These are phyloP conservation scores for Artemisia annua DNA, from an alignment of 129 eudicot genomes.

Conservation along the genomic window DNA sequence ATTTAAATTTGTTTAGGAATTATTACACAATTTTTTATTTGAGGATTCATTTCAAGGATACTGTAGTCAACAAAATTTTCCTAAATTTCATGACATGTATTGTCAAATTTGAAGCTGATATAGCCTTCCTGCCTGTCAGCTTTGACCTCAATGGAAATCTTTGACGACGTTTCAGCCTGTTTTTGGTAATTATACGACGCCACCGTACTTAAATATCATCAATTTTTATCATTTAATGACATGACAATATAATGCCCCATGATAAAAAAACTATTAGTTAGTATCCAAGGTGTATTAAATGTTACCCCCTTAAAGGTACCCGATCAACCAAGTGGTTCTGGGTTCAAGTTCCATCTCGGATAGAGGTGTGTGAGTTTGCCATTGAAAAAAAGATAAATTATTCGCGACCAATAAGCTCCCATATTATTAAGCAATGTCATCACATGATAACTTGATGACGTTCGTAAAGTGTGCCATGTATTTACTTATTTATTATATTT, in stretches of 20 bases:
- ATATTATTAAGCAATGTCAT: neutral
- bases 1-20: slow-evolving; percentile 5
- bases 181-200: neutral
- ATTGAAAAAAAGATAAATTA: neutral
- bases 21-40: neutral
- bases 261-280: neutral
- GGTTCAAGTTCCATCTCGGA: no score
- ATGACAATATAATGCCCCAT: neutral
- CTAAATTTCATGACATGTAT: neutral
- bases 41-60: neutral
- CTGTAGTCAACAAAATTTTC: slow-evolving; percentile 10
- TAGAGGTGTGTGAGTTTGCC: no score
- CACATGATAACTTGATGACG: neutral
- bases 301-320: no score
- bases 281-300: no score
- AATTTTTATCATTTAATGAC: neutral
- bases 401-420: neutral
- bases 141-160: slow-evolving; percentile 3
- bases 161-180: neutral
- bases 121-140: neutral
- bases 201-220: neutral
- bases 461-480: neutral
- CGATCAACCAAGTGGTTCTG: no score
- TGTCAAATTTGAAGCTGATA: slow-evolving; percentile 3
- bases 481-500: neutral